Percentiles rank a stretch among this genome's conserved stretches.
phyloP scores from a whole-genome alignment of 2,329 filamentous ascomycete species.

The Coniochaeta pulveracea region DNA sequence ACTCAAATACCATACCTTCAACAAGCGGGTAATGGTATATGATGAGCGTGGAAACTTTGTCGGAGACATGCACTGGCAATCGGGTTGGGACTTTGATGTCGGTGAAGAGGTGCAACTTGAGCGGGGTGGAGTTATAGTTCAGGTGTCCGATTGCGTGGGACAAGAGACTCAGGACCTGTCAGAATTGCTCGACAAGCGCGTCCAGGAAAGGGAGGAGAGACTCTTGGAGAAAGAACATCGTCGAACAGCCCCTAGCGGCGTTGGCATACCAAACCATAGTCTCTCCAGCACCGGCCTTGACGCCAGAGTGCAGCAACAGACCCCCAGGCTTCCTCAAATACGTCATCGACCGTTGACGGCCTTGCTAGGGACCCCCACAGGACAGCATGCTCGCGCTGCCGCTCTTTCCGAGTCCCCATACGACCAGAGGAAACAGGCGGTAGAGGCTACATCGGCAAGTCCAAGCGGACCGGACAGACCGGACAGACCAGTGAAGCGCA shows the following conservation, averaged over 20 bases:
- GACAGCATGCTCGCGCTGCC: slow-evolving; percentile 49
- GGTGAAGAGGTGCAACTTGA: slow-evolving; percentile 78
- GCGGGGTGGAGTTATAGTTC: slow-evolving; percentile 61
- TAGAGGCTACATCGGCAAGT: slow-evolving; percentile 10
- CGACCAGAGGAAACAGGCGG: slow-evolving; percentile 42
- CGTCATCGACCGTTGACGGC: slow-evolving; percentile 38
- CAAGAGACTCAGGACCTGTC: slow-evolving; percentile 67
- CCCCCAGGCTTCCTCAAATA: slow-evolving; percentile 22
- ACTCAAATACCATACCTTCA: slow-evolving; percentile 82
- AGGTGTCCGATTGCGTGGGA: slow-evolving; percentile 68
- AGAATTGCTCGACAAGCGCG: slow-evolving; percentile 59
- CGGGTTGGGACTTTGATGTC: slow-evolving; percentile 56
- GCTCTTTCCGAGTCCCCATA: slow-evolving; percentile 52
- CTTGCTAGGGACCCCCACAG: slow-evolving; percentile 53
- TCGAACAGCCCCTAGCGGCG: neutral
- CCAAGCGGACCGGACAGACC: slow-evolving; percentile 12
- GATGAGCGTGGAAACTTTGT: slow-evolving; percentile 71
- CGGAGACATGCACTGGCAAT: slow-evolving; percentile 74
- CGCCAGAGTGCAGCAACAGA: slow-evolving; percentile 11
- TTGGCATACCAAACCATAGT: too few relatives aligned
- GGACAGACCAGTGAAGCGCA: slow-evolving; percentile 26
- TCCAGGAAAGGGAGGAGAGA: slow-evolving; percentile 39
- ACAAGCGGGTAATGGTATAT: slow-evolving; percentile 83
- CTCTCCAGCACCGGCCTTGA: slow-evolving; percentile 3
- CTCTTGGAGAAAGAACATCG: slow-evolving; percentile 6